Evolutionary conservation across 768 basidiomycete species (phyloP), one percentile per base, ranked within the genome.

Genomic region (Pleurotus eryngii): DNA sequence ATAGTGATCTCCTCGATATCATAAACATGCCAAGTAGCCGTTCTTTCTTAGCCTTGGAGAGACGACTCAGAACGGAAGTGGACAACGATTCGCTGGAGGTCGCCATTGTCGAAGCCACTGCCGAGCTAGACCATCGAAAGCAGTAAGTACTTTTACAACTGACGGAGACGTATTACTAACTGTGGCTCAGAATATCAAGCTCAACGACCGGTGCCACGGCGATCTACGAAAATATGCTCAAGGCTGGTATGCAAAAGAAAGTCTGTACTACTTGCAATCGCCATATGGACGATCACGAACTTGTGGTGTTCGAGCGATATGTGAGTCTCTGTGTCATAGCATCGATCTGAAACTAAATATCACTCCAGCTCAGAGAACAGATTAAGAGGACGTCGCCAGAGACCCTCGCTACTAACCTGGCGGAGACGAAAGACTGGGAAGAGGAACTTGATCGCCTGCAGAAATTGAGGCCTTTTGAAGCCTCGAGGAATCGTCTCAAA

Each of bases 231-330:
- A 67, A 68, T 1, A 63, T 91, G 27, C 75, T 92, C 40, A 71
- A 74, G 14, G 68, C 71, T 1, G 91, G 89, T 35, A 82, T 81
- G 65, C 73, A 77, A 49, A 81, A 86, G 60, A 85, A 88, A 64
- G 69, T 77, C 0, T 99, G 96, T 64, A 75, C 81, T 9, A 85
- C 85, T 6, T 98, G 96, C 67, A 84, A 85, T 63, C 82, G 95
- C 1, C 76, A 75, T 39, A 72, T 98, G 65, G 73, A 80, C 18
- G 78, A 80, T 49, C 65, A 69, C 9, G 78, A 81, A 59, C 60
- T 79, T 9, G 71, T 72, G 0, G 76, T 79, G 0, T 90, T 95
- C 59, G 89, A 95, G 68, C 81, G 78, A 71, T 84, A 84, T 64
- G 92, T 91, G 57, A 53, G 85, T 73, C 18, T 18, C 51, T 42